These are phyloP conservation scores for Wickerhamomyces alni DNA, from an alignment of 805 yeast genomes.

Conservation along the genomic window DNA sequence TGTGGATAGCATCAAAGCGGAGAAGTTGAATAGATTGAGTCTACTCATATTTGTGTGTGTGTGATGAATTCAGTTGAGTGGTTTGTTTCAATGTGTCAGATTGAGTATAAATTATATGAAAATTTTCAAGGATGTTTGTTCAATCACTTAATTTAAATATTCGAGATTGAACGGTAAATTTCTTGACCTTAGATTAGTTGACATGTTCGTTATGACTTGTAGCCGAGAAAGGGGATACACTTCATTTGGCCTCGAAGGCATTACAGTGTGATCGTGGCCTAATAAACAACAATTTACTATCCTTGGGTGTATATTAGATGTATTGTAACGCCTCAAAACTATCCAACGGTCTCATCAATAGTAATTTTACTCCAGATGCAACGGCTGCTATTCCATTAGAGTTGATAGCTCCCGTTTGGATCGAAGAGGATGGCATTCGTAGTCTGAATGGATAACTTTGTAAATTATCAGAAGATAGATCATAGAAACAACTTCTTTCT, in stretches of 20 bases:
- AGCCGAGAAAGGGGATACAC: no score
- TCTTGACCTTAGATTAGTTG: no score
- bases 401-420: slow-evolving; percentile 20
- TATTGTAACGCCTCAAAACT: slow-evolving; percentile 21
- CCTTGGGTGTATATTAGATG: no score
- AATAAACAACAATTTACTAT: no score
- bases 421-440: slow-evolving; percentile 14
- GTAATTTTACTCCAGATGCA: slow-evolving; percentile 17
- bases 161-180: no score
- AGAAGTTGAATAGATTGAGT: slow-evolving; percentile 23
- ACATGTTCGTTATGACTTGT: no score
- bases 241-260: no score
- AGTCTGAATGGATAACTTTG: slow-evolving; percentile 18
- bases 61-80: no score
- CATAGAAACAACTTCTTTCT: slow-evolving; percentile 21
- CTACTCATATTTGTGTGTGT: slow-evolving; percentile 15
- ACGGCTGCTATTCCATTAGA: slow-evolving; percentile 19
- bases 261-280: no score
- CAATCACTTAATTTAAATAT: no score
- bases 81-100: neutral
- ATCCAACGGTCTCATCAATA: slow-evolving; percentile 21
- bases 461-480: slow-evolving; percentile 12
- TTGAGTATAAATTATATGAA: no score
- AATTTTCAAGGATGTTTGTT: no score
- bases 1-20: slow-evolving; percentile 19